phyloP scores from a whole-genome alignment of 306 rosid genomes.

The Prunus mume region DNA sequence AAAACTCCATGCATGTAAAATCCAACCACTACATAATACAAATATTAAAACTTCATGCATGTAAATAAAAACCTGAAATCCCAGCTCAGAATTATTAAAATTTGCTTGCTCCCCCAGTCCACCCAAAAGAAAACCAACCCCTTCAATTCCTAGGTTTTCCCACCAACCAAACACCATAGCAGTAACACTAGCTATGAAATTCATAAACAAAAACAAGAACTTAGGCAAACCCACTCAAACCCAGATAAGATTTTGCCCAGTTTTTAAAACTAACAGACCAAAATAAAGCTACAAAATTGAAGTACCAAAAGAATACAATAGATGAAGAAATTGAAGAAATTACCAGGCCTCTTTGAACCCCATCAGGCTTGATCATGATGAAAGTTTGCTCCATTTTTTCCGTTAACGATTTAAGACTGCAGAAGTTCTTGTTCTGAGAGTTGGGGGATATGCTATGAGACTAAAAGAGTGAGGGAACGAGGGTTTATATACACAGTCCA shows the following conservation, averaged over 20 bases:
- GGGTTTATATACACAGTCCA: constrained; percentile 2
- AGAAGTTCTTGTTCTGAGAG: neutral
- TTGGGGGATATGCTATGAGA: neutral
- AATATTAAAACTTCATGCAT: neutral
- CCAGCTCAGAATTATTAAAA: neutral
- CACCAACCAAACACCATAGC: constrained; percentile 12
- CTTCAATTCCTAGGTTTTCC: neutral
- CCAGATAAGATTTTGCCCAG: neutral
- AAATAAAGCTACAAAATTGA: neutral
- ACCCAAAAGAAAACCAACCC: neutral
- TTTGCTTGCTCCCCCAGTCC: neutral
- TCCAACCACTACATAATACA: neutral
- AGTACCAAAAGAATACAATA: neutral
- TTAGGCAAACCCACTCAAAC: constrained; percentile 1
- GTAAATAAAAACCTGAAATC: neutral
- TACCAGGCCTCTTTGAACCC: constrained; percentile 88
- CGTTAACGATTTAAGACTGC: neutral
- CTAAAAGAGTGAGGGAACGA: neutral
- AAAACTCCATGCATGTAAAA: too few relatives aligned
- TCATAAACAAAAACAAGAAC: neutral
- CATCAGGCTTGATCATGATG: constrained; percentile 93
- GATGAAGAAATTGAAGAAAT: neutral
- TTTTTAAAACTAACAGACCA: neutral
- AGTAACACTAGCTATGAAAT: neutral
- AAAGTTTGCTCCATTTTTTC: constrained; percentile 70